A percentile compares a stretch with the other conserved stretches of the same genome.
phyloP scores from a whole-genome alignment of 2,329 filamentous ascomycete species.

The Calonectria ilicicola region DNA sequence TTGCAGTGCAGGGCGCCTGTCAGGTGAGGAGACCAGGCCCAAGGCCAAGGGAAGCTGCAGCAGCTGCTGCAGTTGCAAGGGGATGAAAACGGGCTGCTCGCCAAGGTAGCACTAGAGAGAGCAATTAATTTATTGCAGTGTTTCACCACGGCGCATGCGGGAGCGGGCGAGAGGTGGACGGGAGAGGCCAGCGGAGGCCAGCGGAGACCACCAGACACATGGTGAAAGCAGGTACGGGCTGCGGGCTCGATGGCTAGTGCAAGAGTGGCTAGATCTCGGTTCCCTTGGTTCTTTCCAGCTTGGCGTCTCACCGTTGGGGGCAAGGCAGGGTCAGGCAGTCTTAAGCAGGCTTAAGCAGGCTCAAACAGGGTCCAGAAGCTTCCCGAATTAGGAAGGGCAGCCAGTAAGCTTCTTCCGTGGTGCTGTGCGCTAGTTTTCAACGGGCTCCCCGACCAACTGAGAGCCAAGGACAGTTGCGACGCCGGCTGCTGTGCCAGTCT shows the following conservation, averaged over 20 bases:
- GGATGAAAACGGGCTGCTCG: not conserved
- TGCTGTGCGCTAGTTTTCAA: not conserved
- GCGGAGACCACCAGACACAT: not conserved
- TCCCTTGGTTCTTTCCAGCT: not conserved
- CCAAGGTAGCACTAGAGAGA: not conserved
- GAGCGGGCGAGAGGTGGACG: slow-evolving; percentile 2
- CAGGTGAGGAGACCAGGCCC: not conserved
- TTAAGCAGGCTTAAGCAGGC: too few species aligned
- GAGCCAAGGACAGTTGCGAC: not conserved
- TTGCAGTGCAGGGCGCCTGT: not conserved
- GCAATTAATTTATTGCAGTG: slow-evolving; percentile 8
- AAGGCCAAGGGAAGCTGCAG: not conserved
- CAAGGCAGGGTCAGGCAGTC: too few species aligned
- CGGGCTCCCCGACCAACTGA: not conserved
- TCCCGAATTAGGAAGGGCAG: not conserved
- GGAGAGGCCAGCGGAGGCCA: not conserved
- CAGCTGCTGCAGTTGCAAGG: not conserved
- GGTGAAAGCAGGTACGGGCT: not conserved
- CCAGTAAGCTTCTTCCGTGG: not conserved
- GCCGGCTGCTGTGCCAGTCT: not conserved
- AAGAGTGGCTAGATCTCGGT: not conserved
- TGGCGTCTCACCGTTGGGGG: not conserved
- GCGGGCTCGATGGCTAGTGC: not conserved
- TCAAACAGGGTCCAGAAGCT: not conserved
- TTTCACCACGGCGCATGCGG: slow-evolving; percentile 16